Evolutionary conservation across 2,329 filamentous ascomycete species (phyloP), one percentile per base, ranked within the genome.

Genomic region (Pseudophaeomoniella oleicola): DNA sequence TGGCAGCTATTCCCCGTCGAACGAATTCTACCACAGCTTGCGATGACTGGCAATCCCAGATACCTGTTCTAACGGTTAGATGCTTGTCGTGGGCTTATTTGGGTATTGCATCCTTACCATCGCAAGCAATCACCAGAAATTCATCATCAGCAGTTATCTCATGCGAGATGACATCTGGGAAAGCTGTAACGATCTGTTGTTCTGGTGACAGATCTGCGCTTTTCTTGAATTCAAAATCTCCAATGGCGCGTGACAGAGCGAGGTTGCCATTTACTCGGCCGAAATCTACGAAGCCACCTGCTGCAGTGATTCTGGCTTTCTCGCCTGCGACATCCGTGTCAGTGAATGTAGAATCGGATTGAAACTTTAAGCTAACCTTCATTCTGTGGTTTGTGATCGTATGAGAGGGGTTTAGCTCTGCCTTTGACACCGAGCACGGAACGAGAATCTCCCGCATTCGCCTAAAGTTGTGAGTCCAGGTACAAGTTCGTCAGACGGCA

Each of bases 211-310:
- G 76, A 54, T 94, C 87, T 49, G 88, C 83, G 58, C 86, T 94
- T 72, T 96, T 96, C 73, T 98, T 98, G 73, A 98, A 98, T 59
- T 98, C 90, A 55, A 98, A 98, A 60, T 98, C 90, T 50, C 90
- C 90, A 59, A 98, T 94, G 50, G 90, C 90, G 59, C 90, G 82
- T 43, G 90, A 98, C 43, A 98, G 70, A 33, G 90, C 90, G 32
- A 98, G 75, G 60, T 98, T 98, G 57, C 90, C 90, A 59, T 98
- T 98, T 50, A 98, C 90, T 55, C 90, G 83, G 45, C 90, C 90
- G 56, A 96, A 98, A 60, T 98, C 90, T 54, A 98, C 90, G 50
- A 96, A 96, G 35, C 90, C 90, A 56, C 90, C 90, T 32, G 90
- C 90, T 39, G 88, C 87, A 52, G 78, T 88, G 53, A 98, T 98